Conservation (phyloP, 1,284 basidiomycete species). For the Moesziomyces antarcticus region DNA sequence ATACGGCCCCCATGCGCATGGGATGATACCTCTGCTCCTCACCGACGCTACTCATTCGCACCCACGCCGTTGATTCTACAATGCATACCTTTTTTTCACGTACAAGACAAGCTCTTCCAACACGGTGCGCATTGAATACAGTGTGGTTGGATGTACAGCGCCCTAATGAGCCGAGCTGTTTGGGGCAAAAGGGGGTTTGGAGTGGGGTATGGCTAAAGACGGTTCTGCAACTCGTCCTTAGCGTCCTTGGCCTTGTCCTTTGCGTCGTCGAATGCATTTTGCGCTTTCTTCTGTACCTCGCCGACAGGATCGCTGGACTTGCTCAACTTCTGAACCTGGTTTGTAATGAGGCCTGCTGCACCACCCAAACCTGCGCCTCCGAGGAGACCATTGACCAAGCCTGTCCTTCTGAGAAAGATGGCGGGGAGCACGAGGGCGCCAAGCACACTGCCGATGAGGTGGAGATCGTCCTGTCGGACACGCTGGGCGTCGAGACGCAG, state of each 20-base stretch:
- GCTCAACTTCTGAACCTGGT: conserved; percentile 38
- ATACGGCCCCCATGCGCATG: conserved; percentile 31
- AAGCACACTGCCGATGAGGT: conserved; percentile 60
- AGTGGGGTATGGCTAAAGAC: conserved; percentile 3
- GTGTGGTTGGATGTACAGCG: no score
- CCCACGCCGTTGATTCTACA: no score
- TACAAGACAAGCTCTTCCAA: no score
- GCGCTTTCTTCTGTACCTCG: background rate
- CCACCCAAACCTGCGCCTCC: conserved; percentile 63
- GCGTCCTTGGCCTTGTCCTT: conserved; percentile 12
- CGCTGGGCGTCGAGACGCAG: conserved; percentile 37
- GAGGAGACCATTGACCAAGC: conserved; percentile 61
- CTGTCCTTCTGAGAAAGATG: conserved; percentile 56
- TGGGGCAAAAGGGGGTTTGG: no score
- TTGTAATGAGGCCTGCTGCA: conserved; percentile 49
- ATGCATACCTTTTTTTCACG: no score
- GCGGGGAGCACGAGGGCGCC: conserved; percentile 60
- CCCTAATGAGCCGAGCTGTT: no score
- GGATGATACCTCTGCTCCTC: conserved; percentile 1
- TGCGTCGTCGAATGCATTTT: conserved; percentile 2
- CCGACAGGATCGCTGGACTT: background rate
- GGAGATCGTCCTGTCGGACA: conserved; percentile 59
- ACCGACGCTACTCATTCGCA: no score
- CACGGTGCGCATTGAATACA: no score
- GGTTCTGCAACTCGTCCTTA: conserved; percentile 16